Percentiles rank a stretch among this genome's conserved stretches.
These are phyloP conservation scores for Cercospora zeae-maydis DNA, from an alignment of 2,329 filamentous ascomycete genomes.

Conservation along the genomic window DNA sequence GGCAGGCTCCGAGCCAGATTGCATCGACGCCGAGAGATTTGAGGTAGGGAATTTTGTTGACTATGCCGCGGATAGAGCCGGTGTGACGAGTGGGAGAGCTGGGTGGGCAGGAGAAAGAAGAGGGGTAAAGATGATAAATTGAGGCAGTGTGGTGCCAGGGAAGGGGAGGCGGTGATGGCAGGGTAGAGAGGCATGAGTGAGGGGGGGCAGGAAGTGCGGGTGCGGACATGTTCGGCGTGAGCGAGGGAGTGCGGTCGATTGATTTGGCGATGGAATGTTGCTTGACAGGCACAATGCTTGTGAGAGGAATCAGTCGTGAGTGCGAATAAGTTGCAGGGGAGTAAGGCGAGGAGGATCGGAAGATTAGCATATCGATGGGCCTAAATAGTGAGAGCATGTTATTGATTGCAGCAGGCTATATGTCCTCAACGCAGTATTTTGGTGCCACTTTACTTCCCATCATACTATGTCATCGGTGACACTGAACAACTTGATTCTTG, in stretches of 20 bases:
- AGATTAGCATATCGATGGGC: neutral
- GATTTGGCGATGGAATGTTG: neutral
- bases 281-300: neutral
- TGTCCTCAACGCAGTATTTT: neutral
- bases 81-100: slow-evolving; percentile 56
- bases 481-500: too few species aligned
- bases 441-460: neutral
- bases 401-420: neutral
- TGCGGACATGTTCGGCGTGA: neutral
- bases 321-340: neutral
- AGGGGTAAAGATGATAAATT: slow-evolving; percentile 46
- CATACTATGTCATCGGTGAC: too few species aligned
- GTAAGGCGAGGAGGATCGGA: neutral
- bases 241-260: neutral
- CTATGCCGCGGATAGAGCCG: slow-evolving; percentile 61
- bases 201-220: neutral
- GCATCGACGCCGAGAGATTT: slow-evolving; percentile 59
- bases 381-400: neutral
- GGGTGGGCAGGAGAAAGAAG: slow-evolving; percentile 38
- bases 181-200: neutral
- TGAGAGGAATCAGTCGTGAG: neutral
- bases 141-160: slow-evolving; percentile 45
- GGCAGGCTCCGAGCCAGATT: slow-evolving; percentile 63
- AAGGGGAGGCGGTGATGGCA: neutral
- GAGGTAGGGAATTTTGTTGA: slow-evolving; percentile 62